phyloP scores from a whole-genome alignment of 1,284 basidiomycete species.

The Ustilago curta region DNA sequence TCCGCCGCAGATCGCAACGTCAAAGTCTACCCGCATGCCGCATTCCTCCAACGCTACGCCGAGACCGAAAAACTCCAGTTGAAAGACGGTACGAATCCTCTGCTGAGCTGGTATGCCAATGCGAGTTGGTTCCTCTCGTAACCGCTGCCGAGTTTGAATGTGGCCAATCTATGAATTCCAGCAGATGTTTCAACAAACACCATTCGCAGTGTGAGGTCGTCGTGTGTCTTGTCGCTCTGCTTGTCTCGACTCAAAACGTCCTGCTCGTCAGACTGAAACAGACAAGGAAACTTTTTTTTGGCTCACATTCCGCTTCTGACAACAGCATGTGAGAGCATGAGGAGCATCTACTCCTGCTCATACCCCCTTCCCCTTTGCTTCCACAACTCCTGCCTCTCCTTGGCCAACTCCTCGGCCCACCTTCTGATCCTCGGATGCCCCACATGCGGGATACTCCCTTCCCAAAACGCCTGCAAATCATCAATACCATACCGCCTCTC shows the following conservation, averaged over 20 bases:
- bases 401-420: slow-evolving; percentile 52
- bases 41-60: slow-evolving; percentile 85
- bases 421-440: slow-evolving; percentile 48
- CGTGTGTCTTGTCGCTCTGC: too few relatives aligned
- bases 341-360: slow-evolving; percentile 16
- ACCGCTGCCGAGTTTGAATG: too few relatives aligned
- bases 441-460: slow-evolving; percentile 49
- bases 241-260: too few relatives aligned
- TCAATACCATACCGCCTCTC: slow-evolving; percentile 55
- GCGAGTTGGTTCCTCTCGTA: slow-evolving; percentile 75
- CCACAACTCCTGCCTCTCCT: slow-evolving; percentile 56
- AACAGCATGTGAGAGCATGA: not conserved
- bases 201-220: too few relatives aligned
- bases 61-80: slow-evolving; percentile 78
- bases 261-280: too few relatives aligned
- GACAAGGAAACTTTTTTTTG: too few relatives aligned
- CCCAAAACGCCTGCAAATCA: slow-evolving; percentile 67
- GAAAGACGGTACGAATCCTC: slow-evolving; percentile 84
- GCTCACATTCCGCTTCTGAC: not conserved
- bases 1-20: slow-evolving; percentile 17
- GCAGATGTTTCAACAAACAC: too few relatives aligned
- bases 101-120: slow-evolving; percentile 88
- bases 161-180: too few relatives aligned
- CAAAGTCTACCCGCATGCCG: slow-evolving; percentile 73
- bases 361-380: slow-evolving; percentile 32